Evolutionary conservation across 1,284 basidiomycete species (phyloP).

Genomic region (Irpex sp.): DNA sequence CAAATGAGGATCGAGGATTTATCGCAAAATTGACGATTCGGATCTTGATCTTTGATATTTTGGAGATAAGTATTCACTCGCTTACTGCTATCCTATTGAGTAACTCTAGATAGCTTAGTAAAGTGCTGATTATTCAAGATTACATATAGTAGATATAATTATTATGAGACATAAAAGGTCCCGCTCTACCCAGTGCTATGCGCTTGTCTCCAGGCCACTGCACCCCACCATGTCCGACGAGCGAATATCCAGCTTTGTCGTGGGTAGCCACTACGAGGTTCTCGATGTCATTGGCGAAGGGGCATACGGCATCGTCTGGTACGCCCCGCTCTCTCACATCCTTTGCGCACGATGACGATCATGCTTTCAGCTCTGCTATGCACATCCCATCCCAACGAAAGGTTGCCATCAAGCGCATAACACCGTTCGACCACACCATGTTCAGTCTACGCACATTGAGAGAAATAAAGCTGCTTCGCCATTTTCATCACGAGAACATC

Average conservation of each 20-base stretch:
- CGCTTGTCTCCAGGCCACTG: not conserved
- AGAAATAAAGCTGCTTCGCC: conserved; percentile 89
- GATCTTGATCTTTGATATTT: not conserved
- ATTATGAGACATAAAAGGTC: not conserved
- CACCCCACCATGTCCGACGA: conserved; percentile 30
- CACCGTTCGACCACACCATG: conserved; percentile 87
- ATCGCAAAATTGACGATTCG: not conserved
- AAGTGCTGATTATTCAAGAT: not conserved
- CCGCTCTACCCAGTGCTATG: not conserved
- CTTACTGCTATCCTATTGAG: not conserved
- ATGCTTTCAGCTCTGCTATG: conserved; percentile 56
- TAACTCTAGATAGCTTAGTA: not conserved
- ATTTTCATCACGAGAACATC: conserved; percentile 93
- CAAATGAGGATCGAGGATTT: conserved; percentile 3
- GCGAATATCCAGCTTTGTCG: conserved; percentile 52
- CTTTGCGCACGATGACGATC: conserved; percentile 4
- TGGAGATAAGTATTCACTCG: not conserved
- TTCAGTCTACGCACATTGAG: conserved; percentile 84
- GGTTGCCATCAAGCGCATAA: conserved; percentile 74
- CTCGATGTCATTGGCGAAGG: conserved; percentile 84
- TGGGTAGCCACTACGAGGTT: conserved; percentile 63
- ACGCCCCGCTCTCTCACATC: conserved; percentile 15
- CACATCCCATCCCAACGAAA: conserved; percentile 62
- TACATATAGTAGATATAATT: not conserved
- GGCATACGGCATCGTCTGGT: conserved; percentile 76